Base-by-base conservation (phyloP, 2,329 filamentous ascomycete genomes). In the Daldinia eschscholtzii region DNA sequence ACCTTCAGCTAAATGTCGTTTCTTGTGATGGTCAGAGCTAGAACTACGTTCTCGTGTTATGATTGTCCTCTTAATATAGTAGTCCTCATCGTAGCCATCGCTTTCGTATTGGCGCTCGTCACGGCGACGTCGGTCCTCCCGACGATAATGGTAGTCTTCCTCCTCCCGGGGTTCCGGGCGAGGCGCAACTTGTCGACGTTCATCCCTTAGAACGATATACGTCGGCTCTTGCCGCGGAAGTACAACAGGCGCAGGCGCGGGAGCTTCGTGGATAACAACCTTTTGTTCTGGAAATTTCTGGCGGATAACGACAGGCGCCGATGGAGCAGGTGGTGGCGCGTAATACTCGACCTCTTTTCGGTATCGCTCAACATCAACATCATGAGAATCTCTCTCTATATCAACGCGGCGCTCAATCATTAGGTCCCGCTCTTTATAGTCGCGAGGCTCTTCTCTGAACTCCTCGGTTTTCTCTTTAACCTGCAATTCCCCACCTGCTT, bases 281-380 rank as follows among this genome's bases (percentile, higher is more conserved):
- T 86, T 85, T 75, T 89, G 87, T 75, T 89, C 86, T 2, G 83
- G 82, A 0, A 84, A 82, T 57, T 84, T 83, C 73, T 87, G 85
- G 58, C 87, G 86, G 70, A 89, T 87, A 61, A 89, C 81, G 67
- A 89, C 84, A 4, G 87, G 87, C 1, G 82, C 76, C 3, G 76
- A 83, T 9, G 83, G 79, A 12, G 85, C 84, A 23, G 86, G 82
- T 28, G 83, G 81, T 2, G 84, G 84, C 50, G 84, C 81, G 73
- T 86, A 91, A 76, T 89, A 90, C 72, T 91, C 88, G 2, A 87
- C 88, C 76, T 91, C 88, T 76, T 85, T 86, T 74, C 85, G 85
- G 74, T 88, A 89, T 75, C 83, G 84, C 76, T 90, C 88, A 46
- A 89, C 74, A 18, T 89, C 86, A 63, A 81, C 68, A 3, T 79